Evolutionary conservation across 2,329 filamentous ascomycete genomes (phyloP).

Genomic region (Ophiosphaerella narmari): DNA sequence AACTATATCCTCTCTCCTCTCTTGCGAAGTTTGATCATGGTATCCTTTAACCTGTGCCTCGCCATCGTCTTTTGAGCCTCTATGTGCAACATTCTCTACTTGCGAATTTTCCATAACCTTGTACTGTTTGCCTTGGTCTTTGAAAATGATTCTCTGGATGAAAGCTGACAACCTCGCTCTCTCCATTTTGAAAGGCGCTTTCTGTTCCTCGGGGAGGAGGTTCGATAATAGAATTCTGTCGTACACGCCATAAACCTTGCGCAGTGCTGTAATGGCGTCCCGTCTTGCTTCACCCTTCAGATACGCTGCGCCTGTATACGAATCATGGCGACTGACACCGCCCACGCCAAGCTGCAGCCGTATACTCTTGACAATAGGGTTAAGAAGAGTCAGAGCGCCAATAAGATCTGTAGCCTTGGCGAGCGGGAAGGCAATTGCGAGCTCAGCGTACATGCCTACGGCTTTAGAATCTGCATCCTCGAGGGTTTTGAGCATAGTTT

Average conservation of each 20-base stretch:
- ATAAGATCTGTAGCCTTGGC: conserved; percentile 36
- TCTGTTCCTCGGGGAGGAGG: conserved; percentile 36
- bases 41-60: conserved; percentile 5
- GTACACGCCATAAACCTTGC: conserved; percentile 35
- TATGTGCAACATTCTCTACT: conserved; percentile 1
- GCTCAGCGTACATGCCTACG: conserved; percentile 36
- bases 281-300: conserved; percentile 24
- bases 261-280: conserved; percentile 33
- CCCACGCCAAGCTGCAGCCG: conserved; percentile 39
- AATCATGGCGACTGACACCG: conserved; percentile 4
- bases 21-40: conserved; percentile 4
- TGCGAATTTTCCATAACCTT: conserved; percentile 1
- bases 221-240: conserved; percentile 37
- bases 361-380: conserved; percentile 31
- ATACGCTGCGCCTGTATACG: conserved; percentile 12
- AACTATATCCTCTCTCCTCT: background rate
- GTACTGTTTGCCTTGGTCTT: conserved; percentile 1
- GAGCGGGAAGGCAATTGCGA: conserved; percentile 32
- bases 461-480: conserved; percentile 38
- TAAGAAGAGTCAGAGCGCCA: conserved; percentile 32
- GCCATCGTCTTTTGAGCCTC: conserved; percentile 9
- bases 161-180: conserved; percentile 32
- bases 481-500: conserved; percentile 42
- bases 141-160: conserved; percentile 26
- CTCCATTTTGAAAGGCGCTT: conserved; percentile 31